Evolutionary conservation across 768 basidiomycete species (phyloP), one percentile per base, ranked within the genome.

Genomic region (Boletus subparvulus): DNA sequence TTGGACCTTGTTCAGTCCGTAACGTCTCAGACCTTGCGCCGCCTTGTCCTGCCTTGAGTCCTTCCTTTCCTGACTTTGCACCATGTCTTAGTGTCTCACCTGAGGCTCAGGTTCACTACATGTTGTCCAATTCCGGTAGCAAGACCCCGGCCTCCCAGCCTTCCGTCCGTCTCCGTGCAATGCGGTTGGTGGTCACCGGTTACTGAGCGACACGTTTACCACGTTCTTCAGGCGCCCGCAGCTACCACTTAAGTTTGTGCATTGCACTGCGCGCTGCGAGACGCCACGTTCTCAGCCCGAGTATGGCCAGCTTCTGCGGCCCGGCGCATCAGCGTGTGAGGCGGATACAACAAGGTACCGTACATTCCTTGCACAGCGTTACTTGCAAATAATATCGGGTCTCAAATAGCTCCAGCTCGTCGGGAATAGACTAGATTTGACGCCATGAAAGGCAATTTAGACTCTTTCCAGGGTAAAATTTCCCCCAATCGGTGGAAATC

Each of bases 231-330:
- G 46, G 32, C 43, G 32, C 42, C 53, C 45, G 35, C 28, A 5
- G 16, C 46, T n/a, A 19, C 42, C 43, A 24, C 50, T 50, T 17
- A 45, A 24, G 14, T n/a, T n/a, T 11, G 17, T 1, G 48, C 37
- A 37, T 10, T 50, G 47, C 60, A 33, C 53, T 46, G 59, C 59
- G 12, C 47, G n/a, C 12, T 40, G 39, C n/a, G 33, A 33, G 36
- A 14, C 19, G 6, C 33, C 47, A 55, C 59, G 59, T 61, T 60
- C 61, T 21, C 37, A 52, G 8, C 26, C 30, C 43, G 8, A n/a
- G 49, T 16, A 39, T 44, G 41, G 47, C 16, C 4, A 26, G 32
- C 10, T n/a, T 10, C 3, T 4, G 39, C 17, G 5, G 17, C 8
- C 17, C 37, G 19, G 37, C 16, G 13, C 13, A 43, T 26, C 42